Evolutionary conservation across 768 basidiomycete genomes (phyloP).

Genomic region (Podaxis sp.): DNA sequence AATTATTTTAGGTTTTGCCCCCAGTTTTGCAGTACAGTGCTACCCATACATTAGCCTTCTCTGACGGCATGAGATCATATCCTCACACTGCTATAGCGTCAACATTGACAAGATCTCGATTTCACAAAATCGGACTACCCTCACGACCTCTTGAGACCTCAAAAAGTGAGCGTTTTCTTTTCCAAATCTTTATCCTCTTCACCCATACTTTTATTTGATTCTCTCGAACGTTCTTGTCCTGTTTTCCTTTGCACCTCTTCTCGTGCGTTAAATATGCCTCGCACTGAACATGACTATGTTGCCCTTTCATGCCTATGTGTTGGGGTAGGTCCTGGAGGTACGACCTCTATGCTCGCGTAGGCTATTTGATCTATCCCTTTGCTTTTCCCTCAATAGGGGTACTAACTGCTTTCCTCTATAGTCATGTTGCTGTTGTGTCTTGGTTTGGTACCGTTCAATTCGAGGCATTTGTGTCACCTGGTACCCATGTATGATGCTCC

Average conservation of each 20-base stretch:
- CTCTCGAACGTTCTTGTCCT: background rate
- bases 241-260: slow-evolving; percentile 17
- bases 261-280: slow-evolving; percentile 32
- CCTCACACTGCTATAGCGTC: background rate
- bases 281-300: slow-evolving; percentile 44
- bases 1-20: background rate
- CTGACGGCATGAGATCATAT: slow-evolving; percentile 7
- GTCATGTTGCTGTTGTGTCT: slow-evolving; percentile 52
- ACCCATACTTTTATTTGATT: slow-evolving; percentile 1
- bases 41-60: background rate
- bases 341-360: slow-evolving; percentile 81
- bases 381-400: background rate
- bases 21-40: background rate
- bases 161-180: slow-evolving; percentile 5
- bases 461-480: slow-evolving; percentile 68
- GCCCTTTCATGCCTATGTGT: slow-evolving; percentile 67
- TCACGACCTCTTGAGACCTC: background rate
- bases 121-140: background rate
- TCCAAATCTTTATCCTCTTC: slow-evolving; percentile 1
- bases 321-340: slow-evolving; percentile 81
- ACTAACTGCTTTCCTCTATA: slow-evolving; percentile 19
- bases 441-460: slow-evolving; percentile 58
- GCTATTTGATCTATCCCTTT: slow-evolving; percentile 25
- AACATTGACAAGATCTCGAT: slow-evolving; percentile 6
- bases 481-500: slow-evolving; percentile 37